Evolutionary conservation across 164 flowering plant genomes (phyloP).

Genomic region (Piper longum): DNA sequence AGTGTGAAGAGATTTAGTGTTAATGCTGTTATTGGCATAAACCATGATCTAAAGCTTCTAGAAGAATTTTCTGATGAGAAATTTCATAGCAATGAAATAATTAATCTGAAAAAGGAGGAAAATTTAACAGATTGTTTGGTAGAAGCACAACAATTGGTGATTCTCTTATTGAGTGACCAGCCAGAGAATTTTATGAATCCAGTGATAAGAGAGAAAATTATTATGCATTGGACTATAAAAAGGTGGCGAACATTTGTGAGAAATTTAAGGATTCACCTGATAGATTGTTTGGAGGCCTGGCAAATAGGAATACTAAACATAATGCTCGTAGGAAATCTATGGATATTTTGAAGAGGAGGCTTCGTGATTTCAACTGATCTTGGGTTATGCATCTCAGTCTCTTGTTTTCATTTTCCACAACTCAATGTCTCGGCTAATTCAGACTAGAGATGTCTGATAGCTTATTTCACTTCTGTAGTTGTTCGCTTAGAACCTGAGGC

Average conservation of each 20-base stretch:
- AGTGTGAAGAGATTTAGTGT: constrained; percentile 69
- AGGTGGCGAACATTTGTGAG: constrained; percentile 52
- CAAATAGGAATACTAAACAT: constrained; percentile 62
- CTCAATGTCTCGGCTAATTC: too few relatives aligned
- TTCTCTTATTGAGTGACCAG: constrained; percentile 68
- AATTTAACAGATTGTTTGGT: constrained; percentile 48
- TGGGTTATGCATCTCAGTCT: too few relatives aligned
- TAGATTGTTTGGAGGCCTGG: constrained; percentile 71
- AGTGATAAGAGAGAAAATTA: constrained; percentile 73
- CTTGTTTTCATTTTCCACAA: too few relatives aligned
- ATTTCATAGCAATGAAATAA: constrained; percentile 50
- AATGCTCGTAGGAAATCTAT: constrained; percentile 70
- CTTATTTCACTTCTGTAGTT: too few relatives aligned
- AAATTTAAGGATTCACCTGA: constrained; percentile 20
- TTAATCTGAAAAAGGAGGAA: constrained; percentile 41
- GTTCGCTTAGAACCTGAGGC: too few relatives aligned
- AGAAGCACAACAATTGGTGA: constrained; percentile 70
- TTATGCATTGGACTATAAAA: constrained; percentile 58
- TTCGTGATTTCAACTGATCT: constrained; percentile 66
- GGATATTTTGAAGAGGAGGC: constrained; percentile 65
- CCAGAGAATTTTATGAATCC: constrained; percentile 25
- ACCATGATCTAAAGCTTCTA: constrained; percentile 45
- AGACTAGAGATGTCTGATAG: too few relatives aligned
- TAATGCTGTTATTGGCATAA: constrained; percentile 43
- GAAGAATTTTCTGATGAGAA: constrained; percentile 77